phyloP scores from a whole-genome alignment of 441 rosid species.

The Populus tomentosa region DNA sequence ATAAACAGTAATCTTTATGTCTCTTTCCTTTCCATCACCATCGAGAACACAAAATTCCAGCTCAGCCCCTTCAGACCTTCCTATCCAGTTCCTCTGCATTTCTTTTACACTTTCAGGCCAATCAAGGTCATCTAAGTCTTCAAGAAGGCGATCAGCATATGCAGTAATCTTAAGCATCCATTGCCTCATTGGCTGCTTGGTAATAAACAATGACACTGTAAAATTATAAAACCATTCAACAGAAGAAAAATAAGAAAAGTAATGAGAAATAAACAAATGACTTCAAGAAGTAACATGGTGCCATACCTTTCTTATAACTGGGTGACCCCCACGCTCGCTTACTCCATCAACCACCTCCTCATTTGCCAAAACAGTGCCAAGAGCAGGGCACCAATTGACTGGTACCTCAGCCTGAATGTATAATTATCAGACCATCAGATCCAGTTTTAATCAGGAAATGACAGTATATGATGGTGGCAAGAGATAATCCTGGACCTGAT shows the following conservation, averaged over 20 bases:
- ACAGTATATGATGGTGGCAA: slow-evolving; percentile 11
- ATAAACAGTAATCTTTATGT: slow-evolving; percentile 57
- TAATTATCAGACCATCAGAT: slow-evolving; percentile 20
- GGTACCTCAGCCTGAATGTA: slow-evolving; percentile 88
- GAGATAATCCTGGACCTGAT: slow-evolving; percentile 57
- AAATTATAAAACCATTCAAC: slow-evolving; percentile 69
- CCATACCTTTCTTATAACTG: slow-evolving; percentile 90
- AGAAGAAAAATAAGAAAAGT: slow-evolving; percentile 31
- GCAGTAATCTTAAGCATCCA: slow-evolving; percentile 99
- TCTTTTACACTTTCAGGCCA: slow-evolving; percentile 97
- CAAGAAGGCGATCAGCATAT: slow-evolving; percentile 90
- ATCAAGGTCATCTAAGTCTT: slow-evolving; percentile 87
- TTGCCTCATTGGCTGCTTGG: slow-evolving; percentile 99
- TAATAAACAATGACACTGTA: slow-evolving; percentile 95
- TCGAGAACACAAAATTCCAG: slow-evolving; percentile 61
- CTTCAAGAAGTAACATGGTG: slow-evolving; percentile 6
- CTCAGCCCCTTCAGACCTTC: slow-evolving; percentile 92
- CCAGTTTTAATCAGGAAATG: slow-evolving; percentile 20
- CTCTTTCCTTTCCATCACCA: slow-evolving; percentile 48
- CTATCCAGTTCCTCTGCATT: slow-evolving; percentile 97
- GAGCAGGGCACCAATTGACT: slow-evolving; percentile 99
- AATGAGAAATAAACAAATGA: slow-evolving; percentile 9
- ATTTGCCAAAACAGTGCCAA: slow-evolving; percentile 97
- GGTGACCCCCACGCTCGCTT: slow-evolving; percentile 96
- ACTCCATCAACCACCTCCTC: slow-evolving; percentile 98